Evolutionary conservation across 228 moss, liverwort and hornwort species (phyloP), one percentile per base, ranked within the genome.

Genomic region (Sphagnum magellanicum): DNA sequence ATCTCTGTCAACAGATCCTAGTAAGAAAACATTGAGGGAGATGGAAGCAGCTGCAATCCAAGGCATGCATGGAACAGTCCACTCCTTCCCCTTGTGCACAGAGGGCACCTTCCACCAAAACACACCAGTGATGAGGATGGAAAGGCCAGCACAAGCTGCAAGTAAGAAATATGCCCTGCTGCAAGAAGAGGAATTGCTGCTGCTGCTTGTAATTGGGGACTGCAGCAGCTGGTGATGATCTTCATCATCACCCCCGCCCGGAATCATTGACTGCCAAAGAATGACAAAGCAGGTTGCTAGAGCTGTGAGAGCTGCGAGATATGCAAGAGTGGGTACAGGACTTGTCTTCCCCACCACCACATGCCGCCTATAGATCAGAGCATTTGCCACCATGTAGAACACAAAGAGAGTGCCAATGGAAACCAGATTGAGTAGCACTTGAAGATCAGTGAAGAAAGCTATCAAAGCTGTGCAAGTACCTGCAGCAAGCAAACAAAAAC

Each of bases 341-440:
- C 73, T 79, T 17, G 79, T 80, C 73, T 81, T 75, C 50, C 81
- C 77, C n/a, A 75, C 68, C 15, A 82, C 88, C 60, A 91, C 87
- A 82, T 97, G 82, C 63, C 89, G 89, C 15, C 91, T 88, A 59
- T 81, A 91, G 60, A 97, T 74, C 51, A 92, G 83, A 5, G 91
- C 96, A 67, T 91, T 97, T 59, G 93, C 93, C 49, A 97, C 96
- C 96, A 93, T 97, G 81, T 97, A 97, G 64, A 97, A 97, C 10
- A 97, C 96, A 57, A 97, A 97, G 8, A 97, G 90, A 1, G 96
- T 97, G 70, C 96, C 96, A 48, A 97, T 91, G 6, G 96, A 97
- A 48, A 97, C 83, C 64, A 97, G 89, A 63, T 85, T 87, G 57
- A 97, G 86, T 4, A 97, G 93, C 59, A 93, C 87, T 15, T 86